Conservation (phyloP, 116 monocot species). For the Zostera marina region DNA sequence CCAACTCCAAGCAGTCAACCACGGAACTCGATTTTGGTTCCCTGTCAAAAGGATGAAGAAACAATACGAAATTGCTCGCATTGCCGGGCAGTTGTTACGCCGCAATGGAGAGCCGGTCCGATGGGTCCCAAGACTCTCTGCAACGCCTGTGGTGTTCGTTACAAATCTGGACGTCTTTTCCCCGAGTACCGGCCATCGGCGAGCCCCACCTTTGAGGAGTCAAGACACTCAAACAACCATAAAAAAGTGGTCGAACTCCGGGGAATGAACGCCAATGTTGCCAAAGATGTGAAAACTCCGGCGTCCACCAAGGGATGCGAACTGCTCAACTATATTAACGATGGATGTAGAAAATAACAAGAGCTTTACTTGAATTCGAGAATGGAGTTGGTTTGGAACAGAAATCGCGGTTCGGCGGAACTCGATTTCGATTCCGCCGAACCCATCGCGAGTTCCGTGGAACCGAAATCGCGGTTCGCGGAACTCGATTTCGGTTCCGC, state of each 20-base stretch:
- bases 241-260: constrained; percentile 28
- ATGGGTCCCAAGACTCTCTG: constrained; percentile 74
- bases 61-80: constrained; percentile 37
- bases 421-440: too few species aligned
- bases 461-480: too few species aligned
- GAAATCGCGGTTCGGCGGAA: too few species aligned
- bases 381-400: not conserved
- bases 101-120: constrained; percentile 71
- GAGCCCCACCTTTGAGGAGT: constrained; percentile 16
- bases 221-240: constrained; percentile 19
- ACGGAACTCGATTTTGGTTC: too few species aligned
- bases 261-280: too few species aligned
- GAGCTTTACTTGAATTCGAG: too few species aligned
- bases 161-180: constrained; percentile 44
- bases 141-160: constrained; percentile 59
- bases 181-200: constrained; percentile 28
- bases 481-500: too few species aligned
- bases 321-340: constrained; percentile 19
- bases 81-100: constrained; percentile 45
- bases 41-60: too few species aligned
- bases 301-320: constrained; percentile 16
- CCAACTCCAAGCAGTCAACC: too few species aligned
- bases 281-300: too few species aligned
- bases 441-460: too few species aligned
- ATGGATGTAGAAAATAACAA: too few species aligned